These are phyloP conservation scores for Pleodorina starrii DNA, from an alignment of 139 green algal genomes.

Conservation along the genomic window DNA sequence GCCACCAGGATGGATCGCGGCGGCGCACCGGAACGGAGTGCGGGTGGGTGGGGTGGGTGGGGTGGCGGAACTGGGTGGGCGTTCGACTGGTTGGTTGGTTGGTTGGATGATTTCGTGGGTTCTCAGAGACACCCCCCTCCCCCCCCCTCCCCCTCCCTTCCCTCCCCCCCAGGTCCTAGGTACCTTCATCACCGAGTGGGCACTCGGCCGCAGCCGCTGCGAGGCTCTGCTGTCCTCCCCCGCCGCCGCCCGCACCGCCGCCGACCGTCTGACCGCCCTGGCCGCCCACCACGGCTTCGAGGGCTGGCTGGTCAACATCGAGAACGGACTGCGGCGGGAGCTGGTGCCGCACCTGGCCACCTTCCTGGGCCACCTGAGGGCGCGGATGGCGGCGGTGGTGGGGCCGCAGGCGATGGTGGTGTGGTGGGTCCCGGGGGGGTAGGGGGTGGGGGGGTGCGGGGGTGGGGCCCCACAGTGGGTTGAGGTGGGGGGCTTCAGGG, in stretches of 20 bases:
- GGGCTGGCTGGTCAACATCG: conserved; percentile 93
- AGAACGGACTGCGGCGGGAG: conserved; percentile 72
- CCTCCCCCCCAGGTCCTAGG: conserved; percentile 56
- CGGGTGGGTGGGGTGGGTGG: conserved; percentile 48
- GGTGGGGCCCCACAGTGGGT: not conserved
- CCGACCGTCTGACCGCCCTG: conserved; percentile 74
- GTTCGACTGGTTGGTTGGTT: too few relatives aligned
- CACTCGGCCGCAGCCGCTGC: conserved; percentile 59
- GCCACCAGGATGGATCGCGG: conserved; percentile 79
- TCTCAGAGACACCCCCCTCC: too few relatives aligned
- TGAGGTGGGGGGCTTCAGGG: too few relatives aligned
- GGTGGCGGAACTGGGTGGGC: not conserved
- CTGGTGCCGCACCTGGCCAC: conserved; percentile 68
- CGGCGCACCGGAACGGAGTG: conserved; percentile 81
- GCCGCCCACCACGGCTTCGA: conserved; percentile 83
- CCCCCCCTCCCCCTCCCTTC: too few relatives aligned
- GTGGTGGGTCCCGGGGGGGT: too few relatives aligned
- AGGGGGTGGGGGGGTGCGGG: not conserved
- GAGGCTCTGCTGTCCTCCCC: conserved; percentile 65
- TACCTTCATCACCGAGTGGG: conserved; percentile 77
- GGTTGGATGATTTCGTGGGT: too few relatives aligned
- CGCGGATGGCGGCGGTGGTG: conserved; percentile 41
- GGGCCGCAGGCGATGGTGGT: conserved; percentile 53
- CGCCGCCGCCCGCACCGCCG: conserved; percentile 48
- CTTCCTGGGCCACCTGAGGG: conserved; percentile 71